Base-by-base conservation (phyloP, 306 rosid species). In the Pterocarpus santalinus region DNA sequence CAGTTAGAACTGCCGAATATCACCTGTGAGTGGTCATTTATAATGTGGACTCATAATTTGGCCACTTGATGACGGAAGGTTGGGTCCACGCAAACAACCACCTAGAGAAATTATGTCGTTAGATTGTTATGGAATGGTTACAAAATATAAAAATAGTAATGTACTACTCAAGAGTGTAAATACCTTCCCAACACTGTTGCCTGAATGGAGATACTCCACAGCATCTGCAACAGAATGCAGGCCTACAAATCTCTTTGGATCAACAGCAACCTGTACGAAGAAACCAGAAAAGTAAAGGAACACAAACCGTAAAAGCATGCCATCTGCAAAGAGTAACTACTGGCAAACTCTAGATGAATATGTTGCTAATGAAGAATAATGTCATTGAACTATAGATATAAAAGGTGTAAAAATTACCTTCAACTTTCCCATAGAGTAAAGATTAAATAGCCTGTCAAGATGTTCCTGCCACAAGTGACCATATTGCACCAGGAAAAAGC, bases 101-200 rank as follows among this genome's bases (percentile, higher is more conserved):
- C 99, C 99, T 95, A 91, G 10, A 71, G 61, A 41, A 79, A 35
- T 84, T 44, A 22, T 2, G 4, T 30, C 53, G 43, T 68, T 66
- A 72, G 75, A 69, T 57, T 58, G 81, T 73, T 58, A 51, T 38
- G 49, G 33, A 76, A 41, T 35, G 44, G 41, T 66, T 60, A 51
- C 77, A 22, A 80, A 22, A 22, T 22, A 75, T 3, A 74, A 41
- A 82, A 77, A 60, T 8, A 35, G 17, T 39, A 72, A 3, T 22
- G 4, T 35, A 12, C 58, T 62, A 51, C 41, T 34, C 2, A 4
- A 47, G 74, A 16, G 72, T 62, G 43, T 56, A 79, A 64, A 57
- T 93, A 95, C 99, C 99, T 95, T 95, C 63, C 99, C 99, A 32
- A 93, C 92, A 76, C 99, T 95, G 85, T 89, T 89, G 7, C 99